Evolutionary conservation across 352 stramenopile species (phyloP).

Genomic region (Phytophthora foliorum): DNA sequence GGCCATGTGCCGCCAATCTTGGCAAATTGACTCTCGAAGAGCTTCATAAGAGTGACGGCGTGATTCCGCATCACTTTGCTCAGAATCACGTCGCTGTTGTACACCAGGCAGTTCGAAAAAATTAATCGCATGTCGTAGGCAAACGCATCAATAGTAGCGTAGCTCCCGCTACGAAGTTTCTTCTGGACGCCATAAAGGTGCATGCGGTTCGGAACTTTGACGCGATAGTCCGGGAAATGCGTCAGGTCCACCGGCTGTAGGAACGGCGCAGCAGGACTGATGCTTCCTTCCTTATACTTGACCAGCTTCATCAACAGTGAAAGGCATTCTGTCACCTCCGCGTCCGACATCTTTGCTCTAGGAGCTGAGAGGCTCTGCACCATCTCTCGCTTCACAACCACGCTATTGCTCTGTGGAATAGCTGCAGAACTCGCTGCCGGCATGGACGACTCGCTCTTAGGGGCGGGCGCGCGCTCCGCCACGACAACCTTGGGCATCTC

Average conservation of each 20-base stretch:
- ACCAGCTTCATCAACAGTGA: conserved; percentile 84
- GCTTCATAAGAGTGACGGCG: conserved; percentile 85
- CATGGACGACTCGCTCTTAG: conserved; percentile 1
- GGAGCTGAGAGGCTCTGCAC: not conserved
- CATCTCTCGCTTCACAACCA: conserved; percentile 34
- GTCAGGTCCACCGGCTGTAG: conserved; percentile 84
- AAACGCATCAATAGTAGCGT: conserved; percentile 72
- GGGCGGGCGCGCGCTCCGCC: not conserved
- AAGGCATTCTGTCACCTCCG: conserved; percentile 62
- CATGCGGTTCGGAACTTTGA: conserved; percentile 89
- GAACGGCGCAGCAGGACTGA: conserved; percentile 79
- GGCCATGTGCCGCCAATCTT: conserved; percentile 78
- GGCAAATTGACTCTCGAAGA: conserved; percentile 80
- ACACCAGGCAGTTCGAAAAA: conserved; percentile 91
- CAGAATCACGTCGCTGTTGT: conserved; percentile 89
- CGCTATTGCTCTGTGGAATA: conserved; percentile 31
- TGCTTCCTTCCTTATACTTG: conserved; percentile 86
- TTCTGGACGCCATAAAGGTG: conserved; percentile 88
- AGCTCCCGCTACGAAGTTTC: conserved; percentile 82
- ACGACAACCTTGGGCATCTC: not conserved
- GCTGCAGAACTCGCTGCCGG: conserved; percentile 7
- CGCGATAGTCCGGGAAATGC: conserved; percentile 87
- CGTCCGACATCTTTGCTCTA: conserved; percentile 66
- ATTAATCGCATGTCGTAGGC: conserved; percentile 83
- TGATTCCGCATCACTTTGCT: conserved; percentile 88